Evolutionary conservation across 1,139 yeast genomes (phyloP), one percentile per base, ranked within the genome.

Genomic region (Pichia sp.): DNA sequence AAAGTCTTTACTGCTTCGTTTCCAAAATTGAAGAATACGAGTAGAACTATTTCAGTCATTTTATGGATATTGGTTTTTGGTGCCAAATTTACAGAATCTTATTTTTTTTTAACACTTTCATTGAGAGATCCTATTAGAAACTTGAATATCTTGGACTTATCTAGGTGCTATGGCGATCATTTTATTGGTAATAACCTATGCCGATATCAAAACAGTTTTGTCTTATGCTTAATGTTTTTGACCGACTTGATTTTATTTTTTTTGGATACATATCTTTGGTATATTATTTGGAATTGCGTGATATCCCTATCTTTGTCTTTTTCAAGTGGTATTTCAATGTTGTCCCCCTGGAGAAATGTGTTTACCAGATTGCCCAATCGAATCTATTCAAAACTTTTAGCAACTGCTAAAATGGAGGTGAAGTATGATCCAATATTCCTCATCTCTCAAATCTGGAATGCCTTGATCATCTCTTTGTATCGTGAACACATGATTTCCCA

Each of bases 261-360:
- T 56, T 68, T 87, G 48, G 96, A 87, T 56, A 86, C 95, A 1
- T 87, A 87, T 55, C 71, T 87, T 34, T 87, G 96, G 96, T 87
- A 86, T 58, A 81, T 86, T 51, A 77, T 87, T 41, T 81, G 87
- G 71, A 86, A 82, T 57, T 80, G 92, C 47, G 57, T 82, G 1
- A 80, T 86, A 51, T 85, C 95, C 2, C 75, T 85, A 29, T 68
- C 75, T 3, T 61, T 85, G 33, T 83, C 95, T 0, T 79, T 84
- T 56, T 75, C 79, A 7, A 67, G 79, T 44, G 95, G 95, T 0
- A 81, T 83, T 3, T 85, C 95, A 1, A 77, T 85, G 4, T 72
- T 86, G 65, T 81, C 95, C 0, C 95, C 95, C 0, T 86, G 95
- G 95, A 75, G 83, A 57, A 85, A 85, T 56, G 77, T 84, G 5